Conservation (phyloP, 495 filamentous ascomycete genomes). For the Parathielavia appendiculata region DNA sequence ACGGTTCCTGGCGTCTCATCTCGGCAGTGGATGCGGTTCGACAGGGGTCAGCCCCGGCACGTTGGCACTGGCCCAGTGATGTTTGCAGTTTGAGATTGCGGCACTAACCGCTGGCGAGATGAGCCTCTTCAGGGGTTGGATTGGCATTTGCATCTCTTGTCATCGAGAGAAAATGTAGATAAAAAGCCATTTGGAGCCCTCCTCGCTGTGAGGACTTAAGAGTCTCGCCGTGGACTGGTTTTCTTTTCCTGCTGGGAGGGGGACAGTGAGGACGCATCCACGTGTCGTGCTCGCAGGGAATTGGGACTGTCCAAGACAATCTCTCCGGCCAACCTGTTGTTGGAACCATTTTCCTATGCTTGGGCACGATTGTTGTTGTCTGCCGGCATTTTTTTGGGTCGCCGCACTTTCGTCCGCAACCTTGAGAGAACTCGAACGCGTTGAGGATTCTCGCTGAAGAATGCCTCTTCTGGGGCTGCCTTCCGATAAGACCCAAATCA, state of each 20-base stretch:
- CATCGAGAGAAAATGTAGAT: not conserved
- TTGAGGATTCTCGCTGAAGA: too few relatives aligned
- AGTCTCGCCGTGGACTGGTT: not conserved
- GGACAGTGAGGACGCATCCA: too few relatives aligned
- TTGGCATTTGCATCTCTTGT: not conserved
- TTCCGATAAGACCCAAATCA: too few relatives aligned
- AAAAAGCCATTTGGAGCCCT: not conserved
- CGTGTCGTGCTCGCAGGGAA: not conserved
- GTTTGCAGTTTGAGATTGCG: conserved; percentile 11
- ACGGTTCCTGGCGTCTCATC: conserved; percentile 21
- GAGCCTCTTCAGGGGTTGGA: not conserved
- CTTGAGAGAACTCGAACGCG: too few relatives aligned
- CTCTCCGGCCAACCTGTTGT: not conserved
- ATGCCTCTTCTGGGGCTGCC: too few relatives aligned
- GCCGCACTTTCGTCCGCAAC: too few relatives aligned
- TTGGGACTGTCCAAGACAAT: not conserved
- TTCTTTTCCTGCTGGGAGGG: not conserved
- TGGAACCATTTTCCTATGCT: not conserved
- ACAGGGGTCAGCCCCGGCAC: conserved; percentile 18
- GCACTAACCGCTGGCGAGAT: conserved; percentile 1
- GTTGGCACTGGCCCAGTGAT: conserved; percentile 7
- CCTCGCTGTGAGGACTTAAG: not conserved
- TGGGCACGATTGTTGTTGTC: conserved; percentile 1
- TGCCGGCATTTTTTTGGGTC: too few relatives aligned
- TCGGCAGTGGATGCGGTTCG: conserved; percentile 17